Base-by-base conservation (phyloP, 2,329 filamentous ascomycete species). In the Aspergillus tubingensis region DNA sequence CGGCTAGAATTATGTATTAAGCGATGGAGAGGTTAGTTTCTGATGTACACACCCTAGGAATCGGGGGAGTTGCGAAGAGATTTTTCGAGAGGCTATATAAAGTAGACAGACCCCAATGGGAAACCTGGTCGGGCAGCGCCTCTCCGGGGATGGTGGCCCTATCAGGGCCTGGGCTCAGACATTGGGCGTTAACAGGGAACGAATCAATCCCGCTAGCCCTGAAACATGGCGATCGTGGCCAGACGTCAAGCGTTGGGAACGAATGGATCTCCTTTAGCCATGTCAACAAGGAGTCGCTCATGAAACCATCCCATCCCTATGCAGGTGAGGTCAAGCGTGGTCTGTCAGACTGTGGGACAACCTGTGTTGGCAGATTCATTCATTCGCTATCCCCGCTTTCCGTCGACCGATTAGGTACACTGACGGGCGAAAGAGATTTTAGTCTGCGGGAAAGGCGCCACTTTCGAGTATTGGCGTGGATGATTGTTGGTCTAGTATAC, bases 101-200 rank as follows among this genome's bases (percentile, higher is more conserved):
- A 60, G 55, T 64, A 62, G 60, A 65, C 61, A 60, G 53, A 51
- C 57, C 51, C 61, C 54, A 64, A 58, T 52, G 61, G 56, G 54
- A 54, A 36, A 59, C 39, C 61, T 65, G 61, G 64, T 67, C 61
- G 67, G 67, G 67, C 67, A 68, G 65, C 65, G 58, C 59, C 57
- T 62, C 56, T 56, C 43, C 57, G 13, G 52, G 62, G 32, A 47
- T 58, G 57, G 56, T 61, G 60, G 65, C 66, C 64, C 65, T 66
- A 68, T 68, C 64, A 65, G 65, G 57, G 59, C 58, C 59, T 57
- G 54, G 58, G 60, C 62, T 59, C 57, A 50, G 53, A 50, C 54
- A 62, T 67, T 67, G 67, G 67, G 67, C 67, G 67, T 58, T 63
- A 68, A 67, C 50, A 54, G 62, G 60, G 51, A 54, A 61, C 65